Evolutionary conservation across 352 stramenopile species (phyloP).

Genomic region (Globisporangium cederbergense): DNA sequence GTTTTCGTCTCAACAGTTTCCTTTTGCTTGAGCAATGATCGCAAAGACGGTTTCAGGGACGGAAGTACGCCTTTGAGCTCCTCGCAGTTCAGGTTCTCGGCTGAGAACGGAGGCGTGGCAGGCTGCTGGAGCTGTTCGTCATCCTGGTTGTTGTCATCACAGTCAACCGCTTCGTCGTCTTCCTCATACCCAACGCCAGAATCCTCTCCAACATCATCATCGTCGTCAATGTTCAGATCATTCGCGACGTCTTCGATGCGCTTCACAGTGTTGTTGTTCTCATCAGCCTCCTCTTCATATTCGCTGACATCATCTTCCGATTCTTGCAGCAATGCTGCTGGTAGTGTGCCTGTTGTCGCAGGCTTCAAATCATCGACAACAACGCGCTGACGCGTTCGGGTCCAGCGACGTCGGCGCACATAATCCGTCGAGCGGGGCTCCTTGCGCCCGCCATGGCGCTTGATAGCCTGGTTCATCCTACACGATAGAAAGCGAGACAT

Average conservation of each 20-base stretch:
- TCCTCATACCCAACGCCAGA: constrained; percentile 24
- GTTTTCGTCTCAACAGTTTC: not conserved
- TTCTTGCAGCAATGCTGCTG: not conserved
- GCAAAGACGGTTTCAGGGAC: constrained; percentile 10
- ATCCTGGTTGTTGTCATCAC: constrained; percentile 8
- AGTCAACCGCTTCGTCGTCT: constrained; percentile 19
- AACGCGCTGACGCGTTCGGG: constrained; percentile 48
- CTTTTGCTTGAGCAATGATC: constrained; percentile 7
- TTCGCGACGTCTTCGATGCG: constrained; percentile 6
- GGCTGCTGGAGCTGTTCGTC: not conserved
- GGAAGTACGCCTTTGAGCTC: constrained; percentile 11
- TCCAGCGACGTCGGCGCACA: constrained; percentile 61
- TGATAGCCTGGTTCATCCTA: constrained; percentile 63
- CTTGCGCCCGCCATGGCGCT: constrained; percentile 49
- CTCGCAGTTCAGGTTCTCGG: not conserved
- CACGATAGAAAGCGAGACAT: not conserved
- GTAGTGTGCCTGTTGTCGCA: not conserved
- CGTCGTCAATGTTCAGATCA: constrained; percentile 23
- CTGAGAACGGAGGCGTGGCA: constrained; percentile 13
- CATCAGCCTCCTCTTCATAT: not conserved
- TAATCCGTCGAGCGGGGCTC: constrained; percentile 62
- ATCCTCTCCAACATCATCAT: constrained; percentile 27
- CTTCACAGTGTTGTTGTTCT: constrained; percentile 1
- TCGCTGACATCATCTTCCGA: constrained; percentile 1
- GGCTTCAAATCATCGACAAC: not conserved